Conservation (phyloP, 306 rosid genomes). For the Cicer yamashitae region DNA sequence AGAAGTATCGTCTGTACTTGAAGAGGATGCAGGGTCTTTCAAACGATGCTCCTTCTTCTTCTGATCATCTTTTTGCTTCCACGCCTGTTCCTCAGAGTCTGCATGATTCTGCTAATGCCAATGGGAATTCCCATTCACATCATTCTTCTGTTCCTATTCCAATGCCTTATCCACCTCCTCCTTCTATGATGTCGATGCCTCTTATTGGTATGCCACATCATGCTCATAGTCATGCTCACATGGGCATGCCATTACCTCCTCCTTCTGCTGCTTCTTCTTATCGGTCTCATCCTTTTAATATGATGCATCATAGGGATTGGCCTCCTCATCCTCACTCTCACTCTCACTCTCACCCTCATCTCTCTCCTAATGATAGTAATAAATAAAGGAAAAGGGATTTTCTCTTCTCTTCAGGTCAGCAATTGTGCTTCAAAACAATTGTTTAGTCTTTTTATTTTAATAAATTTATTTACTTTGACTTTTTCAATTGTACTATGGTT, state of each 20-base stretch:
- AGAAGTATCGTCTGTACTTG: conserved; percentile 89
- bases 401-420: conserved; percentile 27
- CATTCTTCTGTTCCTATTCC: conserved; percentile 51
- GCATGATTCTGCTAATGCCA: conserved; percentile 53
- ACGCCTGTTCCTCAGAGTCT: conserved; percentile 77
- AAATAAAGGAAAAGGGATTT: conserved; percentile 39
- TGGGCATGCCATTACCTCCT: conserved; percentile 53
- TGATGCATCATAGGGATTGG: conserved; percentile 67
- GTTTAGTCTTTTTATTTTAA: not conserved
- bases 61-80: conserved; percentile 82
- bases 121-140: conserved; percentile 34
- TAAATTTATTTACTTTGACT: not conserved
- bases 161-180: conserved; percentile 52
- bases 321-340: conserved; percentile 36
- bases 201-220: conserved; percentile 55
- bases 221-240: conserved; percentile 46
- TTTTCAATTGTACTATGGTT: conserved; percentile 10
- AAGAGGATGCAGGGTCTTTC: conserved; percentile 84
- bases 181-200: conserved; percentile 65
- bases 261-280: conserved; percentile 43
- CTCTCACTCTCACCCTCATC: conserved; percentile 14
- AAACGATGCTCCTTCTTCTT: conserved; percentile 64
- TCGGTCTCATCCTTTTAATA: conserved; percentile 52
- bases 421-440: not conserved
- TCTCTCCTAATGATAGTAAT: conserved; percentile 47